phyloP scores from a whole-genome alignment of 345 rosid genomes.

The Gossypium longicalyx region DNA sequence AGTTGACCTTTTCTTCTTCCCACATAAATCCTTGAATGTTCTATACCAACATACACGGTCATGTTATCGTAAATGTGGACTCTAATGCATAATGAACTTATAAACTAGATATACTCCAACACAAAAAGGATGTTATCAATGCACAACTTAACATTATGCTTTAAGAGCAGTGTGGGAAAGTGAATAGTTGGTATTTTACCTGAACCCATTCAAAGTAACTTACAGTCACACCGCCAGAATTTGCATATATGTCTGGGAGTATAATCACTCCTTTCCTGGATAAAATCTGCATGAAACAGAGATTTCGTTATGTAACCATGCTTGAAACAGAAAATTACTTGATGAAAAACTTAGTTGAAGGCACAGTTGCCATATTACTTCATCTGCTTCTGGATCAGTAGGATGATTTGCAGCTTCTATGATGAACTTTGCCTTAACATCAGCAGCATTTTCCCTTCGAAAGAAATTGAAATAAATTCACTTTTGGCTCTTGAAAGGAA shows the following conservation, averaged over 20 bases:
- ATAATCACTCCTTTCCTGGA: constrained; percentile 44
- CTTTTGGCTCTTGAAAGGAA: neutral
- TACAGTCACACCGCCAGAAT: constrained; percentile 48
- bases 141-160: neutral
- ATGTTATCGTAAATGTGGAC: neutral
- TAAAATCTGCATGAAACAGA: constrained; percentile 32
- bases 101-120: neutral
- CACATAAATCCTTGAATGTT: constrained; percentile 55
- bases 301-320: neutral
- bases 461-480: neutral
- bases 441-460: constrained; percentile 75
- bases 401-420: constrained; percentile 97
- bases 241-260: constrained; percentile 51
- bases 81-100: neutral
- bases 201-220: constrained; percentile 56
- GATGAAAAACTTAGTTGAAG: neutral
- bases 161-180: neutral
- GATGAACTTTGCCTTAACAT: constrained; percentile 92
- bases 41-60: constrained; percentile 28
- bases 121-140: neutral
- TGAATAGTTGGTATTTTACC: constrained; percentile 24
- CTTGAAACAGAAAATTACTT: neutral
- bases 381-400: constrained; percentile 95
- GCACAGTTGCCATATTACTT: constrained; percentile 39
- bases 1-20: constrained; percentile 40